Base-by-base conservation (phyloP, 2,329 filamentous ascomycete species). In the Neonectria neomacrospora region DNA sequence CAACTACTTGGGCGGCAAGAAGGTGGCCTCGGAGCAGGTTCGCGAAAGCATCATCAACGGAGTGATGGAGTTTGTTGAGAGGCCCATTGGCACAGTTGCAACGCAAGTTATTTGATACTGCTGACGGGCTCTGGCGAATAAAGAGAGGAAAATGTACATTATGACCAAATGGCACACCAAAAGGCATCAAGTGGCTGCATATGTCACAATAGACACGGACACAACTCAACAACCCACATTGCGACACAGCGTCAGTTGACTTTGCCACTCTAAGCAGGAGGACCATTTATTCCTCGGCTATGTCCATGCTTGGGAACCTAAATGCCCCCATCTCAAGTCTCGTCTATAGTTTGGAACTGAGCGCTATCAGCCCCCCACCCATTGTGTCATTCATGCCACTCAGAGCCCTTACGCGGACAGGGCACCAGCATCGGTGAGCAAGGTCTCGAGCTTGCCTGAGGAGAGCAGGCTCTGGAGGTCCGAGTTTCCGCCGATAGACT, bases 401-500 rank as follows among this genome's bases (percentile, higher is more conserved):
- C 32, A 47, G 54, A 32, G 58, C 64, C 64, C 79, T 81, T 80
- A 81, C 76, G 73, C 75, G 74, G 77, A 76, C 60, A 82, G 55
- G 53, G 81, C 83, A 65, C 78, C 80, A 22, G 80, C 81, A 30
- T 79, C 76, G 69, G 74, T 69, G 54, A 86, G 76, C 52, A 84
- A 71, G 39, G 70, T 66, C 74, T 80, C 73, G 28, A 82, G 77
- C 74, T 81, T 74, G 67, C 76, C 79, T 16, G 68, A 65, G 39
- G 69, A 75, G 58, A 92, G 81, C 71, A 96, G 79, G 32, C 74
- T 74, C 70, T 88, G 86, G 57, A 98, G 81, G 69, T 96, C 95
- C 23, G 93, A 97, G 88, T 98, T 98, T 71, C 96, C 96, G 67
- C 96, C 96, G 78, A 99, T 96, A 82, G 97, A 95, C 84, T 96